phyloP scores from a whole-genome alignment of 208 protist genomes.

The Herpetomonas tarakana region DNA sequence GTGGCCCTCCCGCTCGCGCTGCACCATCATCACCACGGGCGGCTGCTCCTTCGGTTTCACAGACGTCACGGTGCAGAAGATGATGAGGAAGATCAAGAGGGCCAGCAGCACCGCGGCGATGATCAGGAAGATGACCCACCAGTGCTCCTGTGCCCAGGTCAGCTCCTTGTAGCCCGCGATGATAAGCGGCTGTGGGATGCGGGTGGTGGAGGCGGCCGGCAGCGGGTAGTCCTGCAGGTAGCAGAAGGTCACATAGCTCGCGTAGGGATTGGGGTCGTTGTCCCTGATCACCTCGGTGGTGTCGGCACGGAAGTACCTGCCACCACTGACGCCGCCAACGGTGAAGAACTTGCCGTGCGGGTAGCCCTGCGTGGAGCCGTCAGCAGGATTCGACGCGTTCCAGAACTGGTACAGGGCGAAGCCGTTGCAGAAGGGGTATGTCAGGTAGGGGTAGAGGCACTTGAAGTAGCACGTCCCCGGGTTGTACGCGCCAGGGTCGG shows the following conservation, averaged over 20 bases:
- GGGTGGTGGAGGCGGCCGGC: background rate
- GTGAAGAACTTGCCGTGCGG: background rate
- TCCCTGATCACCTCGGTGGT: background rate
- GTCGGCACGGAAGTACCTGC: background rate
- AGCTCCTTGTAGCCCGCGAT: slow-evolving; percentile 11
- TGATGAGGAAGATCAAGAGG: slow-evolving; percentile 14
- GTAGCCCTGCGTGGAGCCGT: background rate
- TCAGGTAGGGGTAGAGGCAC: background rate
- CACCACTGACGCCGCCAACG: background rate
- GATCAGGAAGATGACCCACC: slow-evolving; percentile 20
- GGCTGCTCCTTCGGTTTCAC: slow-evolving; percentile 10
- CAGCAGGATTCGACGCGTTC: too few relatives aligned
- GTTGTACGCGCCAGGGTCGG: background rate
- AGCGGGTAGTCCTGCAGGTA: background rate
- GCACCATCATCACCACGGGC: background rate
- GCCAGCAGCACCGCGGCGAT: slow-evolving; percentile 11
- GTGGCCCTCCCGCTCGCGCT: background rate
- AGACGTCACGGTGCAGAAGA: slow-evolving; percentile 9
- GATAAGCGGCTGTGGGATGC: slow-evolving; percentile 2
- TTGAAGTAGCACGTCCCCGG: background rate
- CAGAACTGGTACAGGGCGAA: background rate
- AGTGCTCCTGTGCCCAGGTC: slow-evolving; percentile 9
- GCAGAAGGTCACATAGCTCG: background rate
- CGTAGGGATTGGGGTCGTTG: background rate
- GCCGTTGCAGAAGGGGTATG: background rate